Conservation (phyloP, 2,329 filamentous ascomycete genomes). For the Periconia digitata region DNA sequence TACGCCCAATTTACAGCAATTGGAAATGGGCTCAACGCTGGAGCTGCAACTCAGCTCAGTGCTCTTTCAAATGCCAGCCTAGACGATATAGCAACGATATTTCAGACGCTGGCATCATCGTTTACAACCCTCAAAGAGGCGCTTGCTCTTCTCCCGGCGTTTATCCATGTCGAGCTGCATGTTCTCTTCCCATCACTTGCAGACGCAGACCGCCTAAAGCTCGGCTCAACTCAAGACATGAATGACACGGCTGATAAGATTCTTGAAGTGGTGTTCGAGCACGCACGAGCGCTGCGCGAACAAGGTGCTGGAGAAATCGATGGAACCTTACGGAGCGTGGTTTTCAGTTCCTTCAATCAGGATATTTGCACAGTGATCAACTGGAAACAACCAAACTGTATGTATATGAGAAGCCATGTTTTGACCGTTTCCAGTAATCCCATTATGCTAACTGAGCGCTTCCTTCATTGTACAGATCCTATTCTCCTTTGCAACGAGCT, state of each 20-base stretch:
- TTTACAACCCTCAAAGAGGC: conserved; percentile 81
- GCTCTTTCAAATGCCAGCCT: conserved; percentile 26
- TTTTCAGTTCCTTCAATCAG: conserved; percentile 91
- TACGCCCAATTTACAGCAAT: conserved; percentile 68
- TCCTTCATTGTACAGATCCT: conserved; percentile 60
- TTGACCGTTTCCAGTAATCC: too few species aligned
- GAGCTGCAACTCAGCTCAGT: conserved; percentile 24
- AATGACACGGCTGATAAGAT: conserved; percentile 85
- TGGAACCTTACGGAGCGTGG: conserved; percentile 78
- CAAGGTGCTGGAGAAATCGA: conserved; percentile 55
- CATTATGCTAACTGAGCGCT: conserved; percentile 14
- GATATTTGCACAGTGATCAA: conserved; percentile 91
- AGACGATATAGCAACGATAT: conserved; percentile 58
- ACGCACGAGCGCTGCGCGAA: conserved; percentile 71
- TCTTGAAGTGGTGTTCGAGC: conserved; percentile 84
- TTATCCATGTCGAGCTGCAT: conserved; percentile 89
- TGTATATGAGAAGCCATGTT: conserved; percentile 38
- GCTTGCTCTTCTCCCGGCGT: conserved; percentile 70
- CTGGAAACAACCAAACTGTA: conserved; percentile 98
- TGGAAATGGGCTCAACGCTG: conserved; percentile 36
- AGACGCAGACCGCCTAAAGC: conserved; percentile 69
- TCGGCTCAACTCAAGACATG: conserved; percentile 77
- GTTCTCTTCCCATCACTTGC: conserved; percentile 78
- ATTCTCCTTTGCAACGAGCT: conserved; percentile 95
- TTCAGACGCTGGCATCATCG: conserved; percentile 71